Percentiles rank a stretch among this genome's conserved stretches.
Conservation (phyloP, 2,329 filamentous ascomycete genomes). For the Aspergillus sp. region DNA sequence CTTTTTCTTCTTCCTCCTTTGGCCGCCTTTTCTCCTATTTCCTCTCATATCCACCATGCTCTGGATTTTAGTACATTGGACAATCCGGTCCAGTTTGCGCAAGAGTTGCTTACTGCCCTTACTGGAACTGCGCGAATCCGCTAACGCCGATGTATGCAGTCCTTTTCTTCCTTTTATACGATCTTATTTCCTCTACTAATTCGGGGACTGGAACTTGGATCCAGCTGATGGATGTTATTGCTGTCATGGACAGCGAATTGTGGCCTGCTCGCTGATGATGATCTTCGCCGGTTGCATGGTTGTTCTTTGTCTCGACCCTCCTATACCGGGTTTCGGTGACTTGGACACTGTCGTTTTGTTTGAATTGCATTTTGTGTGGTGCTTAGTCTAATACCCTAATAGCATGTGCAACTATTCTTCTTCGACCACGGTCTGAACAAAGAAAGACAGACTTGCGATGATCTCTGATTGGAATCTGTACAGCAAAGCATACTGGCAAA, state of each 20-base stretch:
- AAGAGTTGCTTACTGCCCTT: background rate
- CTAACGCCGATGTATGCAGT: background rate
- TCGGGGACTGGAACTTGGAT: background rate
- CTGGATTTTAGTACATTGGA: background rate
- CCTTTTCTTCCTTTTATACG: background rate
- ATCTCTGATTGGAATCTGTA: background rate
- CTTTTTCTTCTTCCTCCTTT: slow-evolving; percentile 6
- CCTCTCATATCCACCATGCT: background rate
- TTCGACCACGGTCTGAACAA: background rate
- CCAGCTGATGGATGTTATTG: background rate
- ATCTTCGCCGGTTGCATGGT: background rate
- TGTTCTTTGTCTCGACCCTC: background rate
- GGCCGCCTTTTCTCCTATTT: background rate
- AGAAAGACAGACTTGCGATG: background rate
- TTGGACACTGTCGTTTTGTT: background rate
- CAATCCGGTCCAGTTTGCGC: background rate
- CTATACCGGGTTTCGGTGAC: background rate
- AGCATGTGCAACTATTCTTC: background rate
- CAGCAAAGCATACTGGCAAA: background rate
- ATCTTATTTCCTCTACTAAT: background rate
- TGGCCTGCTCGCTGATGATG: slow-evolving; percentile 2
- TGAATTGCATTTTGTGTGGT: background rate
- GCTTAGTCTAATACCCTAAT: slow-evolving; percentile 4
- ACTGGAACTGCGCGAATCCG: background rate
- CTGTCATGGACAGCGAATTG: background rate